Percentiles rank a stretch among this genome's conserved stretches.
These are phyloP conservation scores for Trichoderma aggressivum DNA, from an alignment of 2,329 filamentous ascomycete species.

Conservation along the genomic window DNA sequence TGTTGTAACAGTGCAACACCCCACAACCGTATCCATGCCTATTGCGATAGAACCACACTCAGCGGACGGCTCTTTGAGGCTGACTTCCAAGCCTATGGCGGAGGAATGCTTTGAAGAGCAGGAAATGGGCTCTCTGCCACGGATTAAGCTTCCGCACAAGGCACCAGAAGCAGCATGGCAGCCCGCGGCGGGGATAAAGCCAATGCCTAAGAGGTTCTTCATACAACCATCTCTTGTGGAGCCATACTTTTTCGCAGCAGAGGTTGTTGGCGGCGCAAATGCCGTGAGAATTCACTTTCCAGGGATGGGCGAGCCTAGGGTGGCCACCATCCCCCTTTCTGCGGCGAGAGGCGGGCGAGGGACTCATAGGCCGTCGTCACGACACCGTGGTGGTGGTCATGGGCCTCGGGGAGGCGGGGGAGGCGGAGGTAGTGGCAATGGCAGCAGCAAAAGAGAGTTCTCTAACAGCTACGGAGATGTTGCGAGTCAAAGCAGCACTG, in stretches of 20 bases:
- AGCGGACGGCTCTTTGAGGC: constrained; percentile 41
- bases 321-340: constrained; percentile 38
- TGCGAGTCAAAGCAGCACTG: constrained; percentile 11
- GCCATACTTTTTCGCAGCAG: constrained; percentile 33
- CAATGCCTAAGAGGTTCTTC: constrained; percentile 50
- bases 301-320: constrained; percentile 39
- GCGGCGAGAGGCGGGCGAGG: constrained; percentile 32
- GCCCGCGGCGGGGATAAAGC: constrained; percentile 52
- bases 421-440: constrained; percentile 25
- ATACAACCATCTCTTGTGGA: constrained; percentile 38
- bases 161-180: constrained; percentile 62
- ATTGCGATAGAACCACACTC: constrained; percentile 23
- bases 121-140: constrained; percentile 73
- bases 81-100: constrained; percentile 65
- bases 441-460: constrained; percentile 34
- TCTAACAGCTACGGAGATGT: constrained; percentile 29
- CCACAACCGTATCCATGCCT: constrained; percentile 61
- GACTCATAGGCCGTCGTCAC: constrained; percentile 26
- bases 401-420: constrained; percentile 28
- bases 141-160: constrained; percentile 62
- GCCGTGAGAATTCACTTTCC: constrained; percentile 42
- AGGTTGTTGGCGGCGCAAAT: constrained; percentile 34
- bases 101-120: constrained; percentile 80
- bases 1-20: constrained; percentile 24
- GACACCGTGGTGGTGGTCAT: constrained; percentile 31